Evolutionary conservation across 306 rosid genomes (phyloP).

Genomic region (Canavalia gladiata): DNA sequence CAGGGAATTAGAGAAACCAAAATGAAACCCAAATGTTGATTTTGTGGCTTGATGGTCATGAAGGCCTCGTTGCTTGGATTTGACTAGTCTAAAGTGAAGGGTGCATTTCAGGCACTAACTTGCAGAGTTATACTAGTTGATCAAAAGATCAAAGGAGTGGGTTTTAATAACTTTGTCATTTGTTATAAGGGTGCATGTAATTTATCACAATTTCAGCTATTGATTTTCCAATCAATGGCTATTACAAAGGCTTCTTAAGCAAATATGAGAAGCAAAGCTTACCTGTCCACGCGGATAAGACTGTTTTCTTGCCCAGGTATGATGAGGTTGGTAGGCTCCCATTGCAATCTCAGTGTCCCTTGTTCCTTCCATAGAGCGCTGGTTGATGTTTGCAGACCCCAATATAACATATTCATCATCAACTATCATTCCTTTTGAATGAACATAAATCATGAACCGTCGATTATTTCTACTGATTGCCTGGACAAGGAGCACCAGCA

Average conservation of each 20-base stretch:
- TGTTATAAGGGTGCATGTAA: too few species aligned
- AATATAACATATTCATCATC: conserved; percentile 91
- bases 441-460: conserved; percentile 98
- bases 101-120: not conserved
- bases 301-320: conserved; percentile 80
- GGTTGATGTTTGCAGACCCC: conserved; percentile 99
- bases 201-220: not conserved
- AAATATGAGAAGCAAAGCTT: conserved; percentile 40
- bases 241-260: not conserved
- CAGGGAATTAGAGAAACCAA: conserved; percentile 5
- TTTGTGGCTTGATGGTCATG: not conserved
- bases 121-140: not conserved
- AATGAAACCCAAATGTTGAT: not conserved
- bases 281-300: conserved; percentile 87
- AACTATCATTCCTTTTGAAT: conserved; percentile 97
- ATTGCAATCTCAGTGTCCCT: conserved; percentile 99
- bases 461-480: conserved; percentile 73
- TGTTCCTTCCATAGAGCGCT: conserved; percentile 98
- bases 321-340: conserved; percentile 91
- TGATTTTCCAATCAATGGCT: not conserved
- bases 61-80: not conserved
- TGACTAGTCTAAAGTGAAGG: not conserved
- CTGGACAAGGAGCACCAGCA: conserved; percentile 59
- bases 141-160: not conserved
- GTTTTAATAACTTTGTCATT: not conserved